These are phyloP conservation scores for Sindora glabra DNA, from an alignment of 306 rosid species.

Conservation along the genomic window DNA sequence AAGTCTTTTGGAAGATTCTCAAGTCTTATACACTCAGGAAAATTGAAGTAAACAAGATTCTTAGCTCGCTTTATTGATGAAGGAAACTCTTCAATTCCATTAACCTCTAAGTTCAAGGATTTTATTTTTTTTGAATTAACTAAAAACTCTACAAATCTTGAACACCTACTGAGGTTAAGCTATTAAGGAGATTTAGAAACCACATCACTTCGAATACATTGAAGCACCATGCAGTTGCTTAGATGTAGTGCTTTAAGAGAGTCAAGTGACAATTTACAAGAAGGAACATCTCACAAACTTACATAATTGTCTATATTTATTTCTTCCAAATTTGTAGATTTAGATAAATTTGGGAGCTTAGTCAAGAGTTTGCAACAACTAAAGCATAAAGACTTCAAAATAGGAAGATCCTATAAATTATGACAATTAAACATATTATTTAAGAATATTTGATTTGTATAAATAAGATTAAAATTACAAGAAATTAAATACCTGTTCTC, in stretches of 20 bases:
- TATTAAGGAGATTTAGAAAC: not conserved
- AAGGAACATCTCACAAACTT: not conserved
- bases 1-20: not conserved
- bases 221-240: not conserved
- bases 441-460: not conserved
- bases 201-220: not conserved
- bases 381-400: not conserved
- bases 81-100: not conserved
- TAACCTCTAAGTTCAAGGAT: not conserved
- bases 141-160: too few relatives aligned
- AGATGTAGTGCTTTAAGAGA: not conserved
- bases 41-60: not conserved
- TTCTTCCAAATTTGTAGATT: not conserved
- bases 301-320: not conserved
- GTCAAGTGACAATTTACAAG: too few relatives aligned
- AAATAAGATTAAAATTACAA: not conserved
- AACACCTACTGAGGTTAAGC: rapidly evolving
- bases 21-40: not conserved
- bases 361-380: not conserved
- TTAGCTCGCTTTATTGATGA: not conserved
- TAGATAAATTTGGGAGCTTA: not conserved
- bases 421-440: too few relatives aligned
- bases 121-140: not conserved
- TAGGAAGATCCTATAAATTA: not conserved
- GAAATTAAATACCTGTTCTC: not conserved